Base-by-base conservation (phyloP, 805 yeast genomes). In the Saccharomycopsis sp. region DNA sequence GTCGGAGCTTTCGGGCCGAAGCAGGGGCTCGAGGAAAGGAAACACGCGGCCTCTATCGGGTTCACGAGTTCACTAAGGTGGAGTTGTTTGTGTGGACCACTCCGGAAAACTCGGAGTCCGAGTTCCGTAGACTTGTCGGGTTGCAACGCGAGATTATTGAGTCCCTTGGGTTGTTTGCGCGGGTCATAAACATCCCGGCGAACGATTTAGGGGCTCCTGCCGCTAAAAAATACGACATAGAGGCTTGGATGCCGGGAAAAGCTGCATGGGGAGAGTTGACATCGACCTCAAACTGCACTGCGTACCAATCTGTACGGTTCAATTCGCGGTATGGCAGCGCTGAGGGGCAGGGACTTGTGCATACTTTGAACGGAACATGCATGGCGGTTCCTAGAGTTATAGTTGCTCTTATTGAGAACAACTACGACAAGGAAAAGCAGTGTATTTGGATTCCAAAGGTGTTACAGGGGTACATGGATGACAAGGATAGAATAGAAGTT, bases 161-260 rank as follows among this genome's bases (percentile, higher is more conserved):
- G 1, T 84, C 83, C 1, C 74, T 94, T 15, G 97, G 96, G 0
- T 73, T 94, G 2, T 77, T 82, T 20, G 96, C 97, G 1, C 83
- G 90, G 62, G 87, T 93, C 23, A 74, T 94, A 25, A 82, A 87
- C 62, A 90, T 94, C 91, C 97, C 97, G 0, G 83, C 86, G 24
- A 83, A 87, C 62, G 99, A 94, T 69, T 73, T 94, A 56, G 99
- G 99, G 0, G 86, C 96, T 0, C 97, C 99, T 0, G 98, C 98
- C 0, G 83, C 78, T 71, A 85, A 87, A 67, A 94, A 94, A 69
- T 89, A 84, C 68, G 99, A 94, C 66, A 89, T 92, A 58, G 99
- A 94, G 72, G 97, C 92, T 0, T 89, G 96, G 91, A 93, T 94
- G 98, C 98, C 98, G 0, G 97, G 98, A 1, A 81, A 97, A 65